Evolutionary conservation across 225 moss, liverwort and hornwort genomes (phyloP).

Genomic region (Pseudisothecium myosuroides): DNA sequence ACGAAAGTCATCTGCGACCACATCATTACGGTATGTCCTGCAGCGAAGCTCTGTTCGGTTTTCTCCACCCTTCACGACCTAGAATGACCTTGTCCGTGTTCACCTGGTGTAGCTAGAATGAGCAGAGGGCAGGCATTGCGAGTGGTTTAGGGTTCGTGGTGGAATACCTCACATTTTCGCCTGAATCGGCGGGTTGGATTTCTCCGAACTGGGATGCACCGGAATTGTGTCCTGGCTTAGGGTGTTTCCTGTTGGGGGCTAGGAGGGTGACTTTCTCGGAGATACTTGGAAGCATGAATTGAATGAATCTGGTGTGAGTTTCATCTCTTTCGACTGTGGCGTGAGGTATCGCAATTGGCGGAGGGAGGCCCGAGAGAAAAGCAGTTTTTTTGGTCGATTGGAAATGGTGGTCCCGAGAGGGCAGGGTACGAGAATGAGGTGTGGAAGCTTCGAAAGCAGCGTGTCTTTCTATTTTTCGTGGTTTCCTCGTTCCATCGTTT

Average conservation of each 20-base stretch:
- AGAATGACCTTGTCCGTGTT: background rate
- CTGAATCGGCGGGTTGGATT: background rate
- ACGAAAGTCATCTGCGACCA: constrained; percentile 75
- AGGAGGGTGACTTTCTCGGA: background rate
- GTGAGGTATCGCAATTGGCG: background rate
- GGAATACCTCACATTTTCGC: background rate
- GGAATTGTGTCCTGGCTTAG: background rate
- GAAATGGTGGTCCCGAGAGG: background rate
- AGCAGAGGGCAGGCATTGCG: background rate
- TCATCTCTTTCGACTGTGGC: background rate
- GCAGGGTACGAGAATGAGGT: background rate
- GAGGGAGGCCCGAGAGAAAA: background rate
- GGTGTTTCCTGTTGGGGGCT: too few relatives aligned
- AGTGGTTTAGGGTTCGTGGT: background rate
- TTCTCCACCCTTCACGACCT: background rate
- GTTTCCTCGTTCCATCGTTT: background rate
- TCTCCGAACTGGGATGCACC: background rate
- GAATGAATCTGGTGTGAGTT: background rate
- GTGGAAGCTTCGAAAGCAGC: background rate
- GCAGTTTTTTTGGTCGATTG: background rate
- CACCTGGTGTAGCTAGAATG: background rate
- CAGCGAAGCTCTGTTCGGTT: background rate
- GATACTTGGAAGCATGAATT: background rate
- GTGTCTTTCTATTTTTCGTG: background rate
- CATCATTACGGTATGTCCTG: constrained; percentile 59